These are phyloP conservation scores for Lasiodiplodia gonubiensis DNA, from an alignment of 2,329 filamentous ascomycete species.

Conservation along the genomic window DNA sequence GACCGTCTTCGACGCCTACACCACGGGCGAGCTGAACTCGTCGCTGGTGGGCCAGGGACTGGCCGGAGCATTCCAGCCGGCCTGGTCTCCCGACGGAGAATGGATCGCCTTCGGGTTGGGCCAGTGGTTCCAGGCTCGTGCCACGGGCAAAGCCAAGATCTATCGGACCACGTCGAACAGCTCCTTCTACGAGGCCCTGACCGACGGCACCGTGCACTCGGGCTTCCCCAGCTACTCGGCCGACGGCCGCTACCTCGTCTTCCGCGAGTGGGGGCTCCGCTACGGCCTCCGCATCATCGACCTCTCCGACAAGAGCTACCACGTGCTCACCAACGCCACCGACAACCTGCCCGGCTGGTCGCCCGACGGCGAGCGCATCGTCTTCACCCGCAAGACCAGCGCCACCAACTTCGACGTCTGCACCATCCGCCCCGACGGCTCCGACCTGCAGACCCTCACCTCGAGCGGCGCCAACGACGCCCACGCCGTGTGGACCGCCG, in stretches of 20 bases:
- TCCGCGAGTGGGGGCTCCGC: slow-evolving; percentile 42
- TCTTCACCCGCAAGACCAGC: slow-evolving; percentile 48
- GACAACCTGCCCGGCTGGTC: slow-evolving; percentile 51
- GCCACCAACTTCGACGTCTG: slow-evolving; percentile 48
- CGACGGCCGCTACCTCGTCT: slow-evolving; percentile 47
- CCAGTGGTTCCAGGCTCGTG: slow-evolving; percentile 48
- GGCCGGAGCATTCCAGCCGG: slow-evolving; percentile 50
- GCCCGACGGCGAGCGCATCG: slow-evolving; percentile 47
- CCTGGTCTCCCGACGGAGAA: slow-evolving; percentile 47
- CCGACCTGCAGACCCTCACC: slow-evolving; percentile 43
- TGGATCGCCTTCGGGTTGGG: slow-evolving; percentile 50
- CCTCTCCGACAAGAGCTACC: slow-evolving; percentile 36
- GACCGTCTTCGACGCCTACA: slow-evolving; percentile 38
- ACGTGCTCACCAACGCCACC: slow-evolving; percentile 45
- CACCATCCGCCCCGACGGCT: slow-evolving; percentile 51
- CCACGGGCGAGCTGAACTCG: slow-evolving; percentile 32
- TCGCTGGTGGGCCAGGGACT: slow-evolving; percentile 36
- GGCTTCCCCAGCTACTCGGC: slow-evolving; percentile 50
- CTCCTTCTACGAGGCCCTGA: slow-evolving; percentile 40
- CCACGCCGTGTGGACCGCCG: slow-evolving; percentile 52
- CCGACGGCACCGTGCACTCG: slow-evolving; percentile 44
- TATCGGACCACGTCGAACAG: slow-evolving; percentile 37
- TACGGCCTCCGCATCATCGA: slow-evolving; percentile 45
- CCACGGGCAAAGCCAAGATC: slow-evolving; percentile 34
- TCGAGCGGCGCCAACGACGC: slow-evolving; percentile 50